Base-by-base conservation (phyloP, 2,329 filamentous ascomycete species). In the Paraconiothyrium brasiliense region DNA sequence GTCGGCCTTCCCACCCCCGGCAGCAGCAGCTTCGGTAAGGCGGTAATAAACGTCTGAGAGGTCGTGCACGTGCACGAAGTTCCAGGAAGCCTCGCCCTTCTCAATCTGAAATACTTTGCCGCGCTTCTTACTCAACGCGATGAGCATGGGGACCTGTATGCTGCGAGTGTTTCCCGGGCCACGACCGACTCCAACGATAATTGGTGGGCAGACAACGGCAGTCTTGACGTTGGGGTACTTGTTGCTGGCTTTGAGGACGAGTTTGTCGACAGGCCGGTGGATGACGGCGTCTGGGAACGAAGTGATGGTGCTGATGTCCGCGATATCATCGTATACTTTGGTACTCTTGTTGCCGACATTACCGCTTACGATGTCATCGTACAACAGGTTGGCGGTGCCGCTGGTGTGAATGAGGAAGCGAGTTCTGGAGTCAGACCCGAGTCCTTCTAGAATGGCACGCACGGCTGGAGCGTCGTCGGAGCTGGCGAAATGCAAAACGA, bases 281-380 rank as follows among this genome's bases (percentile, higher is more conserved):
- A 30, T 13, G 13, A 57, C 54, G 20, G 54, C 35, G 35, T 57
- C 54, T 16, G 55, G 55, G 34, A 39, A 57, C 3, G 55, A 57
- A 22, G 44, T 57, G 13, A 57, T 57, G 13, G 44, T 57, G 34
- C 24, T 43, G 35, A 57, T 57, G 35, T 57, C 46, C 34, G 37
- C 55, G 13, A 57, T 30, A 14, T 57, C 55, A 22, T 57, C 55
- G 46, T 57, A 57, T 6, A 57, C 27, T n/a, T 57, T 57, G 55
- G 44, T 50, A 9, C 39, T 16, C 13, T 57, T 57, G 30, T 50
- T 57, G 5, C 55, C 55, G 22, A 50, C 20, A 11, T 13, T 57
- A n/a, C 35, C 35, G 34, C 22, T 50, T 4, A 24, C 6, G 0
- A 57, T 50, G 27, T 50, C 55, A 35, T 57, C 44, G 32, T 35